Conservation (phyloP, 192 early-diverging fungal genomes). For the Rhizoclosmatium sp. region DNA sequence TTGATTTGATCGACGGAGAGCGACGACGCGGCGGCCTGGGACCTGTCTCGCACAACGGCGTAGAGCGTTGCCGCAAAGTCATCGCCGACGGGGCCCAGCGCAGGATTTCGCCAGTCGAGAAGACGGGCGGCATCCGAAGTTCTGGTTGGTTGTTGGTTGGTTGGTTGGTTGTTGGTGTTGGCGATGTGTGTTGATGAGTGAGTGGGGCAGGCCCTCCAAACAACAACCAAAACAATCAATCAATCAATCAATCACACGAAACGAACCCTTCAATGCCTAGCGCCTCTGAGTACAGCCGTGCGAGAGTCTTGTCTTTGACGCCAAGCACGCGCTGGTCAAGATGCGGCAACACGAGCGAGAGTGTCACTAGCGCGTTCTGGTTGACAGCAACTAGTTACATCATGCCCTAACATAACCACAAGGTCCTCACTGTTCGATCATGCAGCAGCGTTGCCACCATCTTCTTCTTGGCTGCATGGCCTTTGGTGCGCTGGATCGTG, state of each 20-base stretch:
- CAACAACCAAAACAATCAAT: too few relatives aligned
- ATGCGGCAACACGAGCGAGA: conserved; percentile 53
- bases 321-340: conserved; percentile 64
- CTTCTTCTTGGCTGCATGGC: conserved; percentile 40
- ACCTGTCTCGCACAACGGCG: conserved; percentile 47
- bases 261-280: conserved; percentile 57
- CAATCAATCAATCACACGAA: not conserved
- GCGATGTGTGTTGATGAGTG: not conserved
- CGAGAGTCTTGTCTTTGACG: conserved; percentile 74
- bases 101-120: conserved; percentile 75
- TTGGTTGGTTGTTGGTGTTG: not conserved
- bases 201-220: not conserved
- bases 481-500: conserved; percentile 35
- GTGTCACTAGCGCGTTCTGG: conserved; percentile 36
- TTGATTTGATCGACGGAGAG: conserved; percentile 73
- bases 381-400: conserved; percentile 31
- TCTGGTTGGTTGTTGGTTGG: conserved; percentile 26
- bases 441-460: conserved; percentile 13
- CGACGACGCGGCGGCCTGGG: conserved; percentile 41
- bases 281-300: conserved; percentile 66
- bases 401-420: not conserved
- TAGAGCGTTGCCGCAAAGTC: conserved; percentile 70
- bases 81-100: conserved; percentile 45
- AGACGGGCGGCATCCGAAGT: conserved; percentile 74
- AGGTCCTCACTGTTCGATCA: conserved; percentile 11